Evolutionary conservation across 495 filamentous ascomycete genomes (phyloP).

Genomic region (Penicillium pancosmium): DNA sequence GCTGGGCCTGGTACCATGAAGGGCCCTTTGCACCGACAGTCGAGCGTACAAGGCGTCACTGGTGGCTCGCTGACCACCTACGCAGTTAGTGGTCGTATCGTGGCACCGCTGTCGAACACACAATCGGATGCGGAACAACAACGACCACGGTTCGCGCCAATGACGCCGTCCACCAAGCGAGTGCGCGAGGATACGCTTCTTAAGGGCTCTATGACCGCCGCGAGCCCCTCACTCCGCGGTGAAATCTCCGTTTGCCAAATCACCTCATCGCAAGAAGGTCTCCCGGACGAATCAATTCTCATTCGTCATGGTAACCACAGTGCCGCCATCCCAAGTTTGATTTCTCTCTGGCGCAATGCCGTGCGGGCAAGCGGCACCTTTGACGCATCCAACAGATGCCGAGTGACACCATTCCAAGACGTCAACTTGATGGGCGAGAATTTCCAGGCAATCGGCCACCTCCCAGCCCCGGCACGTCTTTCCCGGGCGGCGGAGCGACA

Average conservation of each 20-base stretch:
- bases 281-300: conserved; percentile 64
- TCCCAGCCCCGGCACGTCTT: conserved; percentile 43
- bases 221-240: conserved; percentile 52
- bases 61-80: conserved; percentile 69
- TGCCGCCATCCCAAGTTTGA: conserved; percentile 64
- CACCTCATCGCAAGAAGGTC: conserved; percentile 47
- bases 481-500: conserved; percentile 46
- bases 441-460: conserved; percentile 59
- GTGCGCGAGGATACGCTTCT: conserved; percentile 58
- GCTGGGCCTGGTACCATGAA: conserved; percentile 56
- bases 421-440: conserved; percentile 67
- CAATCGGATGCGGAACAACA: conserved; percentile 43
- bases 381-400: conserved; percentile 49
- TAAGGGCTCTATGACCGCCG: conserved; percentile 38
- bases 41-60: conserved; percentile 57
- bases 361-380: conserved; percentile 61
- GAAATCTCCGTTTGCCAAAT: conserved; percentile 63
- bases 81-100: conserved; percentile 68
- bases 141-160: conserved; percentile 68
- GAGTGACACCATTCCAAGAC: conserved; percentile 48
- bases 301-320: conserved; percentile 67
- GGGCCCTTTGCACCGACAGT: conserved; percentile 59
- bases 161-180: conserved; percentile 81
- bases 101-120: conserved; percentile 38
- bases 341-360: conserved; percentile 68